These are phyloP conservation scores for Nemania serpens DNA, from an alignment of 2,329 filamentous ascomycete species.

Conservation along the genomic window DNA sequence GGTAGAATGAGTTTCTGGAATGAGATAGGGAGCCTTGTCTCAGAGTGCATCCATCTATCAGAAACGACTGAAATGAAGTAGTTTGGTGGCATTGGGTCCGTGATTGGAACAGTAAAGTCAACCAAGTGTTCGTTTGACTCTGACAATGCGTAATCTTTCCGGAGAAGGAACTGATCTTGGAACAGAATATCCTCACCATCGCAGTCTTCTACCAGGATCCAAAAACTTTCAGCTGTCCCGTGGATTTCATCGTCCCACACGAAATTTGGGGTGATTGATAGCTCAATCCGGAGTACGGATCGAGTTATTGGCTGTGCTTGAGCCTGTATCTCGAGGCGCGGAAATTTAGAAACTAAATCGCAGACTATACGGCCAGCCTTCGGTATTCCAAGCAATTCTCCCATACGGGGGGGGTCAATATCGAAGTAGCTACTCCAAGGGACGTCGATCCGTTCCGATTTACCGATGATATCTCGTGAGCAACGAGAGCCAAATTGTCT, in stretches of 20 bases:
- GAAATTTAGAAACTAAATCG: constrained; percentile 87
- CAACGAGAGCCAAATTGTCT: constrained; percentile 81
- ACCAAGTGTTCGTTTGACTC: constrained; percentile 93
- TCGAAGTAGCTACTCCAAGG: constrained; percentile 95
- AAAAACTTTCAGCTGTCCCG: constrained; percentile 88
- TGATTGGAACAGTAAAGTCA: constrained; percentile 95
- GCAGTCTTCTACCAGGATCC: constrained; percentile 96
- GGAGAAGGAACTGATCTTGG: constrained; percentile 91
- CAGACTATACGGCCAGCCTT: constrained; percentile 87
- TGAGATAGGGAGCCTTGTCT: constrained; percentile 89
- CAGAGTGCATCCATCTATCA: constrained; percentile 97
- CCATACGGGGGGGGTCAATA: constrained; percentile 94
- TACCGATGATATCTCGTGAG: constrained; percentile 83
- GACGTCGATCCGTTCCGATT: constrained; percentile 93
- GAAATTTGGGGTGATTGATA: constrained; percentile 92
- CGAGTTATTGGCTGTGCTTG: constrained; percentile 94
- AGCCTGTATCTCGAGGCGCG: constrained; percentile 87
- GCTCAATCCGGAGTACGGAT: constrained; percentile 86
- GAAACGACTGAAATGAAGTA: constrained; percentile 97
- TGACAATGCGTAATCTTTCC: constrained; percentile 82
- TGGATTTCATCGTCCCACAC: constrained; percentile 93
- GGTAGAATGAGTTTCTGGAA: constrained; percentile 95
- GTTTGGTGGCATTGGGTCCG: constrained; percentile 96
- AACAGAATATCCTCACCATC: constrained; percentile 96
- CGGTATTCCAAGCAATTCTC: constrained; percentile 87